Conservation (phyloP, 306 rosid genomes). For the Crotalaria pallida region DNA sequence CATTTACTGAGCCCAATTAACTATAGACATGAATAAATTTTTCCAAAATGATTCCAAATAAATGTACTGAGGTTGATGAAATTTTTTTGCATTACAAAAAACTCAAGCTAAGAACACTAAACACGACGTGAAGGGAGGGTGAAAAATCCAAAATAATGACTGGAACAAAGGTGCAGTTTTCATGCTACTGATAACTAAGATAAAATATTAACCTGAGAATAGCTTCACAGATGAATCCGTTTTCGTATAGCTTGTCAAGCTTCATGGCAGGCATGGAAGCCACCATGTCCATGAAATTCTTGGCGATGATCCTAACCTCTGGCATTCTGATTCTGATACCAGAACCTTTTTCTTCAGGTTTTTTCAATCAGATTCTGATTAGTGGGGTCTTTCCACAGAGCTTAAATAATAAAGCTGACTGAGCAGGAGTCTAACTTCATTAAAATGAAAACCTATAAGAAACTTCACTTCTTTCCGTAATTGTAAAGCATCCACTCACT, state of each 20-base stretch:
- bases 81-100: neutral
- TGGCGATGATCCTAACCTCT: conserved; percentile 84
- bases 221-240: conserved; percentile 93
- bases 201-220: conserved; percentile 64
- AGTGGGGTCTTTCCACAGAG: neutral
- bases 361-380: neutral
- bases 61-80: neutral
- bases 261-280: conserved; percentile 90
- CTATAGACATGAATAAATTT: neutral
- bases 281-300: conserved; percentile 99
- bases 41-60: neutral
- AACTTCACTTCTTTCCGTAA: neutral
- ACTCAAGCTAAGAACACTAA: neutral
- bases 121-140: neutral
- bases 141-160: neutral
- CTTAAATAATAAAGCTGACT: neutral
- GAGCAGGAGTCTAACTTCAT: neutral
- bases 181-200: neutral
- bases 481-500: neutral
- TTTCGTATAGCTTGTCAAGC: conserved; percentile 81
- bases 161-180: neutral
- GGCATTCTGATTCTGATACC: conserved; percentile 64
- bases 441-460: neutral
- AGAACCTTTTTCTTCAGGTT: neutral
- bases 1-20: neutral